Evolutionary conservation across 345 rosid species (phyloP), one percentile per base, ranked within the genome.

Genomic region (Lepidium didymum): DNA sequence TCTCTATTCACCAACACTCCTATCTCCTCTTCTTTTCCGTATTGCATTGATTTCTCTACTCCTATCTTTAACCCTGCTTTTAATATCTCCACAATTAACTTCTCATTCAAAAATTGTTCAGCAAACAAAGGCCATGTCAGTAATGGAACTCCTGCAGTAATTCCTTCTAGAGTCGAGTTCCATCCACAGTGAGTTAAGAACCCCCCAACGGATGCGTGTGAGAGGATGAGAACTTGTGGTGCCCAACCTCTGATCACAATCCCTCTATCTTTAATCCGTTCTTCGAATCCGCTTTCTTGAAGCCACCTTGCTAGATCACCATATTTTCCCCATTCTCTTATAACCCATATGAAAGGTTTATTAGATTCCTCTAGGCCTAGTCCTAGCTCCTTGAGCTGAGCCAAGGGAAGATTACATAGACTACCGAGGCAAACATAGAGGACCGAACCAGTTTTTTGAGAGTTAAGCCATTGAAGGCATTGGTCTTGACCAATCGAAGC

Each of bases 151-250:
- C 86, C 87, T 0, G 79, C 73, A 6, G 70, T 67, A 0, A 82
- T 62, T 1, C 83, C 86, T 63, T 86, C 90, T 5, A 83, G 15
- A 0, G 80, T 78, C 7, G 90, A 85, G 43, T 83, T 86, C 90
- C 90, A 85, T 11, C 90, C 90, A 15, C 91, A 83, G 10, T 82
- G 86, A 31, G 86, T 86, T 56, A 86, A 61, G 69, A 86, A 86
- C 2, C 85, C 84, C 57, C 85, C 85, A 0, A 79, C 18, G 0
- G 84, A 53, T 0, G 61, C 15, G 21, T 83, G 88, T 8, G 91
- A 83, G 37, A 86, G 56, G 31, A 83, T 86, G 8, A 77, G 38
- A 0, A 86, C 72, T 52, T 86, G 87, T 0, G 91, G 91, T 2
- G 86, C 79, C 91, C 91, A 86, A 6, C 87, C 86, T 49, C 37